Conservation (phyloP, 2,329 filamentous ascomycete genomes). For the Drechslerella dactyloides region DNA sequence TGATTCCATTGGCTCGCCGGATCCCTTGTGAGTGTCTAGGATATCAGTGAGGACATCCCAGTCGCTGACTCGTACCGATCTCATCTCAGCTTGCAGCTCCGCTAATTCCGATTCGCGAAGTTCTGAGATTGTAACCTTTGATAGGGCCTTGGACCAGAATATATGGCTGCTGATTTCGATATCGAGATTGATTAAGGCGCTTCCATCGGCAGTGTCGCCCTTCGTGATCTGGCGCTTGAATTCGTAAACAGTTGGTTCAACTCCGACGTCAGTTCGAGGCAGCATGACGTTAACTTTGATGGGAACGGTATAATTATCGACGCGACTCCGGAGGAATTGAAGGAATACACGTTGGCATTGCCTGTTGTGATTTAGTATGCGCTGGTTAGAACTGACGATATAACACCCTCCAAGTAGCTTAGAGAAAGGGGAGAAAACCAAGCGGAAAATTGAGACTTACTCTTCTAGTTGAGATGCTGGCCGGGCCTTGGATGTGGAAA, state of each 20-base stretch:
- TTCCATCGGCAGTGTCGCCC: background rate
- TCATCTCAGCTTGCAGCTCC: constrained; percentile 13
- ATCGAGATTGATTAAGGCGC: background rate
- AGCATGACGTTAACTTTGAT: constrained; percentile 5
- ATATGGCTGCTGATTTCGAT: constrained; percentile 16
- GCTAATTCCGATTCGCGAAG: constrained; percentile 1
- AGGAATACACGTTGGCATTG: constrained; percentile 15
- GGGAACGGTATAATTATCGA: constrained; percentile 10
- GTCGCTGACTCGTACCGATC: constrained; percentile 19
- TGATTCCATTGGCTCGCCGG: constrained; percentile 6
- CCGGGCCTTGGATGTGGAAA: constrained; percentile 49
- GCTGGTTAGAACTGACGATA: background rate
- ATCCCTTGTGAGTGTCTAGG: constrained; percentile 15
- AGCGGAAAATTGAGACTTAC: constrained; percentile 22
- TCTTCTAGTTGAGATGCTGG: constrained; percentile 50
- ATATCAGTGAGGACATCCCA: constrained; percentile 24
- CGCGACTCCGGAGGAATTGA: constrained; percentile 11
- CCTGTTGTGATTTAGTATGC: background rate
- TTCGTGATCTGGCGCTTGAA: background rate
- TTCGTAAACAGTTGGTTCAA: constrained; percentile 1
- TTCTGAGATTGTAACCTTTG: constrained; percentile 11
- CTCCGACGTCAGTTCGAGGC: constrained; percentile 11
- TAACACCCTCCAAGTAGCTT: background rate
- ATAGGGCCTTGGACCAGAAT: constrained; percentile 22
- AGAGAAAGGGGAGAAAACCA: background rate